These are phyloP conservation scores for Bassia scoparia DNA, from an alignment of 148 eudicot genomes.

Conservation along the genomic window DNA sequence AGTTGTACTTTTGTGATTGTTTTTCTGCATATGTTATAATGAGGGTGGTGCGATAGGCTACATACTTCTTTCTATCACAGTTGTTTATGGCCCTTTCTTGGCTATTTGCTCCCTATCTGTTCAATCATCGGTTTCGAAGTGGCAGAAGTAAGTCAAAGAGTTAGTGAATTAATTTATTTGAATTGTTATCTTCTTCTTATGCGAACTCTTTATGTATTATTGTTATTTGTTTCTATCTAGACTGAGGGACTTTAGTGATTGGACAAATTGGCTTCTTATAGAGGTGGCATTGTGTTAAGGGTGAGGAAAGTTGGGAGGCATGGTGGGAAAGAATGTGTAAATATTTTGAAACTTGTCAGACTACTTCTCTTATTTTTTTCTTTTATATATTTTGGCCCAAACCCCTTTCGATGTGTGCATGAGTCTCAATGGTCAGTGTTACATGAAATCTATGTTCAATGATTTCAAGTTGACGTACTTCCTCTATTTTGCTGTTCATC, in stretches of 20 bases:
- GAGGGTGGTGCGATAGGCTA: constrained; percentile 65
- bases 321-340: constrained; percentile 99
- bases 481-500: too few relatives aligned
- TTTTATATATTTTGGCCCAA: not conserved
- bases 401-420: not conserved
- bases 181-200: not conserved
- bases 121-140: constrained; percentile 95
- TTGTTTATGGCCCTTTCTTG: constrained; percentile 93
- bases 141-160: constrained; percentile 86
- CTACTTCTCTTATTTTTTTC: not conserved
- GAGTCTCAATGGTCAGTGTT: not conserved
- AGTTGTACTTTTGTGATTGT: constrained; percentile 79
- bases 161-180: not conserved
- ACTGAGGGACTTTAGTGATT: constrained; percentile 93
- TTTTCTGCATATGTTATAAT: constrained; percentile 66
- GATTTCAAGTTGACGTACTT: too few relatives aligned
- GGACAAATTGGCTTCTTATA: constrained; percentile 99
- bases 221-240: constrained; percentile 27
- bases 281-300: constrained; percentile 97
- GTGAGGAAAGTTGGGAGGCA: constrained; percentile 99
- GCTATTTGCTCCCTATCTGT: constrained; percentile 96
- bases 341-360: constrained; percentile 4
- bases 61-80: constrained; percentile 83
- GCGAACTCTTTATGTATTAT: not conserved
- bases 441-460: too few relatives aligned